Evolutionary conservation across 2,329 filamentous ascomycete species (phyloP).

Genomic region (Aspergillus sp.): DNA sequence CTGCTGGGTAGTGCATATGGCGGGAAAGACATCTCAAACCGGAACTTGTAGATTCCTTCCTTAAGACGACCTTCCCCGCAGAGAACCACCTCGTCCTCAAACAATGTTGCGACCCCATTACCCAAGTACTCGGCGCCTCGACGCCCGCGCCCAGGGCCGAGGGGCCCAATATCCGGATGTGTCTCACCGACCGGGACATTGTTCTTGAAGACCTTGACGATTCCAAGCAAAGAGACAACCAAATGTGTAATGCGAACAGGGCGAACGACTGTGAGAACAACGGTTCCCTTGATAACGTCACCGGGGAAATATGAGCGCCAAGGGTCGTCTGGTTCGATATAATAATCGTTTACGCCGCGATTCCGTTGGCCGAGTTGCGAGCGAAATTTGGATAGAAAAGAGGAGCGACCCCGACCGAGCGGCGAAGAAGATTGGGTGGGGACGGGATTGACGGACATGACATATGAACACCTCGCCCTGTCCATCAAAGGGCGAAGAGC

Average conservation of each 20-base stretch:
- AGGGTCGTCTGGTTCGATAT: constrained; percentile 62
- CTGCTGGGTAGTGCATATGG: constrained; percentile 70
- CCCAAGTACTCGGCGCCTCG: constrained; percentile 58
- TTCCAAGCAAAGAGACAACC: constrained; percentile 63
- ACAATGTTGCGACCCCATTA: constrained; percentile 64
- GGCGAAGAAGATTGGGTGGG: constrained; percentile 32
- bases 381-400: constrained; percentile 55
- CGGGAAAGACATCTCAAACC: constrained; percentile 64
- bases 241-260: constrained; percentile 64
- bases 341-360: constrained; percentile 61
- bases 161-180: constrained; percentile 49
- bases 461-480: constrained; percentile 32
- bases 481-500: constrained; percentile 32
- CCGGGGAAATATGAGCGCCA: constrained; percentile 63
- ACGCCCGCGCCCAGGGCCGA: constrained; percentile 56
- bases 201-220: constrained; percentile 65
- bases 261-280: constrained; percentile 60
- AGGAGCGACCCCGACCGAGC: constrained; percentile 42
- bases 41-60: constrained; percentile 66
- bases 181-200: constrained; percentile 57
- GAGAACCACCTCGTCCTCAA: constrained; percentile 64
- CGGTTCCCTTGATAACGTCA: constrained; percentile 61
- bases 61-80: constrained; percentile 64
- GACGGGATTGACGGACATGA: constrained; percentile 44
- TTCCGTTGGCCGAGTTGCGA: constrained; percentile 54